These are phyloP conservation scores for Neurospora sp. DNA, from an alignment of 495 filamentous ascomycete genomes.

Conservation along the genomic window DNA sequence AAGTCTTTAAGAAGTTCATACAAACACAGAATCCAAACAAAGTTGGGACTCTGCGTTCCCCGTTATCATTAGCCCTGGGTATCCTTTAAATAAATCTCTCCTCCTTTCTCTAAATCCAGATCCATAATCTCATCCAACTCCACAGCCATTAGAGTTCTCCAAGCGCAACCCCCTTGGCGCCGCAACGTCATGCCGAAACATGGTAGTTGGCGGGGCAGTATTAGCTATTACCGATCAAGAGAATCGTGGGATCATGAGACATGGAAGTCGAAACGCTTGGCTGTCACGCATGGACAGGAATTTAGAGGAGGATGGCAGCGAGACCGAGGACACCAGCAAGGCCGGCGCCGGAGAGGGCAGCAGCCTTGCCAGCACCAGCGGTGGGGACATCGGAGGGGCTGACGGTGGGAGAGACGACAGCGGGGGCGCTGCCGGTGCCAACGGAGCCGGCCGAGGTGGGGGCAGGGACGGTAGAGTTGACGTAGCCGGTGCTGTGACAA, in stretches of 20 bases:
- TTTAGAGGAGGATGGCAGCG: conserved; percentile 70
- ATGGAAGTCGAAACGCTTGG: conserved; percentile 11
- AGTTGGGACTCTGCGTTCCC: background rate
- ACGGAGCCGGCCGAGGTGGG: conserved; percentile 19
- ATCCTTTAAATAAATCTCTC: background rate
- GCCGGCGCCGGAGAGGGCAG: conserved; percentile 57
- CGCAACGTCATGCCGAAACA: background rate
- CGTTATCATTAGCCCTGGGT: conserved; percentile 2
- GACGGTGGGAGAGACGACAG: conserved; percentile 25
- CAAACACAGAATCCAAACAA: background rate
- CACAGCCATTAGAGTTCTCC: background rate
- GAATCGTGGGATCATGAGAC: conserved; percentile 25
- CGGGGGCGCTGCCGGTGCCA: conserved; percentile 26
- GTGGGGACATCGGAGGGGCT: conserved; percentile 30
- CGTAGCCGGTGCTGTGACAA: conserved; percentile 18
- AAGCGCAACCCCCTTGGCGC: background rate
- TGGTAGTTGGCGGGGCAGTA: conserved; percentile 5
- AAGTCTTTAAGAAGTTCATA: background rate
- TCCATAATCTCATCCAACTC: background rate
- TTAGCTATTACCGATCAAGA: conserved; percentile 27
- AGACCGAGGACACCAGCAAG: conserved; percentile 67
- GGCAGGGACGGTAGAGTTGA: conserved; percentile 22
- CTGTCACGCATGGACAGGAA: conserved; percentile 4
- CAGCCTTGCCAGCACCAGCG: conserved; percentile 54
- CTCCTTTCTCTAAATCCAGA: background rate